These are phyloP conservation scores for Colletotrichum incanum DNA, from an alignment of 2,329 filamentous ascomycete species.

Conservation along the genomic window DNA sequence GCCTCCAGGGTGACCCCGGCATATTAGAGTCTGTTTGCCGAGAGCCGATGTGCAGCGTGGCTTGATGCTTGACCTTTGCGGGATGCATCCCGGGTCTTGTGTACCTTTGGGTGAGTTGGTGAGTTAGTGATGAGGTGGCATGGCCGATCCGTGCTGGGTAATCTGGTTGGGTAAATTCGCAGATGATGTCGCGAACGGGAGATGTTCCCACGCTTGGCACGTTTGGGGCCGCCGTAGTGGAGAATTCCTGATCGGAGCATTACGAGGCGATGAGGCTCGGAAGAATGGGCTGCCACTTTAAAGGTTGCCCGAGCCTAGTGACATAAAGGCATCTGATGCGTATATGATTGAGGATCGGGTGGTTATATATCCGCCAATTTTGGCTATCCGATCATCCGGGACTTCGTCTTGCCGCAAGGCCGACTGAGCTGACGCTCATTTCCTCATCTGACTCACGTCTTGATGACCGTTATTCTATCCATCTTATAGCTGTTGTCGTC, in stretches of 20 bases:
- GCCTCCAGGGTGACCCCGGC: constrained; percentile 3
- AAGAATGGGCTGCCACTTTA: background rate
- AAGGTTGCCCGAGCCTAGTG: background rate
- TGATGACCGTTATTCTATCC: background rate
- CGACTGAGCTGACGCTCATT: background rate
- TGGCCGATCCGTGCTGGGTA: constrained; percentile 23
- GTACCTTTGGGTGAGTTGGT: background rate
- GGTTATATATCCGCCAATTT: constrained; percentile 1
- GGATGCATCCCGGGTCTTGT: background rate
- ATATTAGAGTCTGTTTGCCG: constrained; percentile 21
- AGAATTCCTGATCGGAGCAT: background rate
- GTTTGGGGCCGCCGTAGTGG: background rate
- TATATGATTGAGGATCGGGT: constrained; percentile 12
- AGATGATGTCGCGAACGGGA: constrained; percentile 22
- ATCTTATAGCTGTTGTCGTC: background rate
- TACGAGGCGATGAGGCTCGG: background rate
- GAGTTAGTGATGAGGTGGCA: background rate
- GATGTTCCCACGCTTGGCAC: constrained; percentile 5
- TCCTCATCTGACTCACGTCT: background rate
- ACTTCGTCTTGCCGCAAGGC: background rate
- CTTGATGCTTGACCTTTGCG: background rate
- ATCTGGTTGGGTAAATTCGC: constrained; percentile 7
- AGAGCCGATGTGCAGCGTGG: constrained; percentile 7
- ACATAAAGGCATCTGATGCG: background rate
- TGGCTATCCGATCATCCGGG: background rate